Evolutionary conservation across 2,329 filamentous ascomycete species (phyloP).

Genomic region (Monosporascus sp.): DNA sequence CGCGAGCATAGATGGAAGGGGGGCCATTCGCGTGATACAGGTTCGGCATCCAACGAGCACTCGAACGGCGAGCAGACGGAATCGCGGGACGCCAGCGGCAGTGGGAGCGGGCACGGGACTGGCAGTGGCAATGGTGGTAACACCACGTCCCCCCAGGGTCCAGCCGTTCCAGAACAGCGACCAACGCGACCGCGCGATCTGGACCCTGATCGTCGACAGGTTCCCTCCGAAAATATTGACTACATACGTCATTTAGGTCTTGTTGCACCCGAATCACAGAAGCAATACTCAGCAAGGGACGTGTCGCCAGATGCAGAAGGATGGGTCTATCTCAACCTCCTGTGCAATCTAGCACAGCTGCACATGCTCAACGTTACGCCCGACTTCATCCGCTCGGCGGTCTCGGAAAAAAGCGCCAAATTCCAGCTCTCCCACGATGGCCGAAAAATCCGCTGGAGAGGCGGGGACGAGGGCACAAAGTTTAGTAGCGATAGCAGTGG

Average conservation of each 20-base stretch:
- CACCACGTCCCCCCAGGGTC: conserved; percentile 33
- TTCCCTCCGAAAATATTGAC: conserved; percentile 71
- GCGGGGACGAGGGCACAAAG: conserved; percentile 58
- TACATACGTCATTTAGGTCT: conserved; percentile 73
- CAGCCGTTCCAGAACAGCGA: conserved; percentile 58
- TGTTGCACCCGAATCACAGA: conserved; percentile 49
- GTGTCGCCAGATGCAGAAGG: conserved; percentile 61
- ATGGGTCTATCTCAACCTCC: conserved; percentile 77
- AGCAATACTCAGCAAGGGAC: conserved; percentile 38
- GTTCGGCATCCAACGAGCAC: conserved; percentile 35
- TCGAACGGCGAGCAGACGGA: conserved; percentile 45
- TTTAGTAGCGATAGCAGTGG: conserved; percentile 59
- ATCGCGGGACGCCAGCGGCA: conserved; percentile 29
- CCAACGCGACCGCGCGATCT: conserved; percentile 72
- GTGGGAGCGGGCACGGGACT: conserved; percentile 22
- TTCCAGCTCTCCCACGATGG: conserved; percentile 75
- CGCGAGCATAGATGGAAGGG: conserved; percentile 30
- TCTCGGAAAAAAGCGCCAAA: conserved; percentile 64
- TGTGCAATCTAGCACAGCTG: conserved; percentile 76
- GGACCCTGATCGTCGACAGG: conserved; percentile 70
- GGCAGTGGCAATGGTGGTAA: conserved; percentile 21
- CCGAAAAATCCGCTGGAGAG: conserved; percentile 74
- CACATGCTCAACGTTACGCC: conserved; percentile 80
- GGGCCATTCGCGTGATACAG: conserved; percentile 35
- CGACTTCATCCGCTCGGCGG: conserved; percentile 68